Evolutionary conservation across 345 rosid species (phyloP).

Genomic region (Ailanthus altissimus): DNA sequence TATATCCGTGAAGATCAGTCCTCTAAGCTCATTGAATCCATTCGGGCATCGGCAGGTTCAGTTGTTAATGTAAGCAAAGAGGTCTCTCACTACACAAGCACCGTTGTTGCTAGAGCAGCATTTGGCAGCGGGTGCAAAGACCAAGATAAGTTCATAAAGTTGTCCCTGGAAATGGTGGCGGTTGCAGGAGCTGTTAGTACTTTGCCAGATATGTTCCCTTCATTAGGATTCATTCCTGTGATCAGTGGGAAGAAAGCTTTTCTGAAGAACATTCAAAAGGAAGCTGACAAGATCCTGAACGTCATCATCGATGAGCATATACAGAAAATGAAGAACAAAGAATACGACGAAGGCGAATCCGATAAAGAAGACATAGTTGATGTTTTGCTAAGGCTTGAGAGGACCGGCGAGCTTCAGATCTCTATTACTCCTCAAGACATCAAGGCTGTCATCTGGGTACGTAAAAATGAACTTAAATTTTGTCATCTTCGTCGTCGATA

Average conservation of each 20-base stretch:
- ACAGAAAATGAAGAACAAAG: background rate
- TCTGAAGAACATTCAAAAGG: background rate
- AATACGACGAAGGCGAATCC: background rate
- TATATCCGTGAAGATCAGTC: constrained; percentile 4
- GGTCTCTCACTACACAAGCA: constrained; percentile 3
- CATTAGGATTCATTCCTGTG: background rate
- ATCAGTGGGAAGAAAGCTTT: constrained; percentile 8
- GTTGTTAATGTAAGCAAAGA: background rate
- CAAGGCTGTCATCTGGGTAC: constrained; percentile 8
- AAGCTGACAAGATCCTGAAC: constrained; percentile 8
- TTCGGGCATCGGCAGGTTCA: background rate
- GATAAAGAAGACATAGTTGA: constrained; percentile 11
- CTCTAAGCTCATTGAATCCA: background rate
- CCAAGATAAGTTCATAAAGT: constrained; percentile 3
- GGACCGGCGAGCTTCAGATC: constrained; percentile 1
- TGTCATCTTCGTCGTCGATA: background rate
- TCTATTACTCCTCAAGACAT: background rate
- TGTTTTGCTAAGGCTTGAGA: constrained; percentile 9
- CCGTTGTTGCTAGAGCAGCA: constrained; percentile 9
- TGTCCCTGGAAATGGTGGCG: constrained; percentile 8
- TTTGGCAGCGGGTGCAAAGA: constrained; percentile 8
- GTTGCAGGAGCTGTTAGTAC: constrained; percentile 3
- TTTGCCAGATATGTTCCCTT: constrained; percentile 5
- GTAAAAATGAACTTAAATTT: too few species aligned
- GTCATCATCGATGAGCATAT: constrained; percentile 8